These are phyloP conservation scores for Septoria linicola DNA, from an alignment of 2,329 filamentous ascomycete species.

Conservation along the genomic window DNA sequence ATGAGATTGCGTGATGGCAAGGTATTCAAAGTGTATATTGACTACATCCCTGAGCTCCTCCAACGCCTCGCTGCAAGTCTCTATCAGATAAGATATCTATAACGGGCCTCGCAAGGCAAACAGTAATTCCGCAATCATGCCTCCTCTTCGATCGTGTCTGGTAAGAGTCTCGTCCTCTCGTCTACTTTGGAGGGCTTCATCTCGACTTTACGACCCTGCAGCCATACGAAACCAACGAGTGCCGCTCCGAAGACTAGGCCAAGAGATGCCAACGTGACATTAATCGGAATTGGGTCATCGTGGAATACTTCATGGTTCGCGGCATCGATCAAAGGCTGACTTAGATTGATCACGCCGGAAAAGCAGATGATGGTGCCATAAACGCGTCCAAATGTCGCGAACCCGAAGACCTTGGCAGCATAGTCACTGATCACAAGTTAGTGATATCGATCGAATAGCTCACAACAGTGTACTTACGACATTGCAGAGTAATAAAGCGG, in stretches of 20 bases:
- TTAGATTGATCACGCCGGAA: conserved; percentile 78
- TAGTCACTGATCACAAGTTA: conserved; percentile 58
- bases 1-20: no score
- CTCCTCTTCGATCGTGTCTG: conserved; percentile 38
- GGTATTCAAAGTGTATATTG: no score
- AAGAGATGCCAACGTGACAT: conserved; percentile 62
- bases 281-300: conserved; percentile 74
- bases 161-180: conserved; percentile 21
- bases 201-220: conserved; percentile 23
- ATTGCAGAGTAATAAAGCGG: conserved; percentile 90
- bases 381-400: conserved; percentile 85
- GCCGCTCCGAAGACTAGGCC: conserved; percentile 63
- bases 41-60: no score
- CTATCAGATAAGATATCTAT: background rate
- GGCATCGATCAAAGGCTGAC: conserved; percentile 75
- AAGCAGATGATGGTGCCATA: conserved; percentile 87
- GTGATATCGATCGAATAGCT: background rate
- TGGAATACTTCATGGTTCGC: conserved; percentile 70
- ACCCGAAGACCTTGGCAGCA: conserved; percentile 89
- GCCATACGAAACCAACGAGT: conserved; percentile 66
- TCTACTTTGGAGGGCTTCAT: conserved; percentile 15
- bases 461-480: conserved; percentile 42
- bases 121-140: background rate
- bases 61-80: background rate
- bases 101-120: background rate